Evolutionary conservation across 805 yeast genomes (phyloP).

Genomic region (Candida nemodendra): DNA sequence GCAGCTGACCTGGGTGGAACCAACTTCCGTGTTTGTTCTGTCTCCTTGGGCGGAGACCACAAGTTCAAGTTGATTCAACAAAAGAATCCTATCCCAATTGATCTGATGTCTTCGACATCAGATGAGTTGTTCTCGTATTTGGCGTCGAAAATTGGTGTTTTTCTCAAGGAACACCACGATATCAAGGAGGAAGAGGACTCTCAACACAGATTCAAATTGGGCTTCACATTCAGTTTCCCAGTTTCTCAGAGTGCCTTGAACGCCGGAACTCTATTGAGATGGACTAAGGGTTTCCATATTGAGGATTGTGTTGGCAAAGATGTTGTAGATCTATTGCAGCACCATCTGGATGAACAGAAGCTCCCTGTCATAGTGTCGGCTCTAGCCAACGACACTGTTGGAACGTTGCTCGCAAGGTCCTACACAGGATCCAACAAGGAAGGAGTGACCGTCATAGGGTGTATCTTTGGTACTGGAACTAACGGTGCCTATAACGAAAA

Average conservation of each 20-base stretch:
- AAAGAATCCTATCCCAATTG: slow-evolving; percentile 77
- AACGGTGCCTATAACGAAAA: slow-evolving; percentile 92
- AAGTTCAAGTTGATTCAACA: slow-evolving; percentile 75
- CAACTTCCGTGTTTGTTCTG: slow-evolving; percentile 92
- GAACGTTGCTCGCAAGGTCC: slow-evolving; percentile 86
- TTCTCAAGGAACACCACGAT: slow-evolving; percentile 64
- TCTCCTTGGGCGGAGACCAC: slow-evolving; percentile 70
- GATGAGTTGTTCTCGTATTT: slow-evolving; percentile 71
- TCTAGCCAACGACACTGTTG: slow-evolving; percentile 93
- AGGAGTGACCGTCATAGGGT: slow-evolving; percentile 80
- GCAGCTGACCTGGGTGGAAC: slow-evolving; percentile 98
- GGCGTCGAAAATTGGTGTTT: slow-evolving; percentile 66
- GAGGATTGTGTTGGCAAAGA: slow-evolving; percentile 84
- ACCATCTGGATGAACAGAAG: slow-evolving; percentile 56
- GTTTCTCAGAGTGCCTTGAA: slow-evolving; percentile 79
- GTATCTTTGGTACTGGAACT: slow-evolving; percentile 96
- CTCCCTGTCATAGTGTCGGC: slow-evolving; percentile 77
- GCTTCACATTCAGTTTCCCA: slow-evolving; percentile 94
- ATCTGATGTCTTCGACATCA: slow-evolving; percentile 64
- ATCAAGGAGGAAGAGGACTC: slow-evolving; percentile 25
- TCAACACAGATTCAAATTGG: slow-evolving; percentile 55
- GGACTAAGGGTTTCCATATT: slow-evolving; percentile 95
- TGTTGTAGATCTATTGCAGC: slow-evolving; percentile 71
- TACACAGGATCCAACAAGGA: slow-evolving; percentile 65
- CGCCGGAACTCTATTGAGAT: slow-evolving; percentile 79